Evolutionary conservation across 768 basidiomycete species (phyloP).

Genomic region (Royoungia palumana): DNA sequence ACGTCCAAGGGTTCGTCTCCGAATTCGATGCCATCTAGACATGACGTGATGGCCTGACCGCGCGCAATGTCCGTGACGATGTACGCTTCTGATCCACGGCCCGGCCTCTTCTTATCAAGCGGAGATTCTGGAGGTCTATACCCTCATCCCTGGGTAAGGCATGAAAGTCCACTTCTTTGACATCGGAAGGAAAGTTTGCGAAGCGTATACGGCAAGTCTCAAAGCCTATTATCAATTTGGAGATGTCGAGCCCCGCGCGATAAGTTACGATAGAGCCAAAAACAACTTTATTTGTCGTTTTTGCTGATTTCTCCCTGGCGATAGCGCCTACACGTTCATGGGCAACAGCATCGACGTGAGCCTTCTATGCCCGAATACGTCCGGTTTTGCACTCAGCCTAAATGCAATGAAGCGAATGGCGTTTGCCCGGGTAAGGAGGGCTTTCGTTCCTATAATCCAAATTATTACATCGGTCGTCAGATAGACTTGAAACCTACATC

Average conservation of each 20-base stretch:
- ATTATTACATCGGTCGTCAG: neutral
- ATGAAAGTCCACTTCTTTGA: slow-evolving; percentile 35
- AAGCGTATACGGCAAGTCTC: slow-evolving; percentile 46
- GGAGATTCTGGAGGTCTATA: slow-evolving; percentile 20
- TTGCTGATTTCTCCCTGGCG: slow-evolving; percentile 34
- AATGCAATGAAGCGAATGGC: neutral
- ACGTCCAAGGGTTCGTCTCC: slow-evolving; percentile 38
- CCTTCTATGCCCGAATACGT: slow-evolving; percentile 8
- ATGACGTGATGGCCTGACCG: slow-evolving; percentile 38
- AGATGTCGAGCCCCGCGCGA: slow-evolving; percentile 42
- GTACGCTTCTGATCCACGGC: slow-evolving; percentile 34
- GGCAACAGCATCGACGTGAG: slow-evolving; percentile 10
- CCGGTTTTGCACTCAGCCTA: neutral
- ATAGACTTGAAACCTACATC: slow-evolving; percentile 20
- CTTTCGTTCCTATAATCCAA: slow-evolving; percentile 10
- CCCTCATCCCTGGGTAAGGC: slow-evolving; percentile 44
- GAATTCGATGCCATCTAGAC: slow-evolving; percentile 48
- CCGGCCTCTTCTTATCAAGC: slow-evolving; percentile 15
- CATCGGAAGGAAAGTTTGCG: slow-evolving; percentile 41
- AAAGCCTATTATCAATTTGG: slow-evolving; percentile 42
- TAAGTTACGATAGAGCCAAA: slow-evolving; percentile 44
- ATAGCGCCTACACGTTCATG: slow-evolving; percentile 10
- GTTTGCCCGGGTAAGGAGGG: slow-evolving; percentile 1
- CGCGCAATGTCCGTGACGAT: slow-evolving; percentile 40
- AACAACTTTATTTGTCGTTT: slow-evolving; percentile 38